Conservation (phyloP, 352 stramenopile genomes). For the Aphanomyces invadans region DNA sequence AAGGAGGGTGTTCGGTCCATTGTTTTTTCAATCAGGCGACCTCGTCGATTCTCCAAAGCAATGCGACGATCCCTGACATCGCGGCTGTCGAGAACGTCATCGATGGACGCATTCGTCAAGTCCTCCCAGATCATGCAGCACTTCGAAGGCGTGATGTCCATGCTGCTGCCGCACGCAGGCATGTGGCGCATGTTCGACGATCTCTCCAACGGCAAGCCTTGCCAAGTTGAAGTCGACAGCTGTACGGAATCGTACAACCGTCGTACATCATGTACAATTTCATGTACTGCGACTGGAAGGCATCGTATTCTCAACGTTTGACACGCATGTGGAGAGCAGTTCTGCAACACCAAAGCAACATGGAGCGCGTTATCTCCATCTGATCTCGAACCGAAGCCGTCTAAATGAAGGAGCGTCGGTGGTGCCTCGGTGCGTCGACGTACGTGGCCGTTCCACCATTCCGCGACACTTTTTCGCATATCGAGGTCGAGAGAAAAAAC, state of each 20-base stretch:
- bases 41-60: not conserved
- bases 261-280: no score
- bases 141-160: constrained; percentile 1
- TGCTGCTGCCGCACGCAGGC: not conserved
- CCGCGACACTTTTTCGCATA: no score
- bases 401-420: no score
- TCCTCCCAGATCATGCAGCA: not conserved
- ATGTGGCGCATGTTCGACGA: no score
- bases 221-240: not conserved
- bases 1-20: not conserved
- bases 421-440: no score
- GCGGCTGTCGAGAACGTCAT: constrained; percentile 5
- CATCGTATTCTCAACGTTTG: no score
- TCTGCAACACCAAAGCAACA: no score
- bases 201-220: no score
- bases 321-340: no score
- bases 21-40: not conserved
- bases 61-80: not conserved
- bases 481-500: not conserved
- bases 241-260: no score
- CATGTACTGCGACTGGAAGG: no score
- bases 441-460: no score
- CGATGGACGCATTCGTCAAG: not conserved
- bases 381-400: not conserved
- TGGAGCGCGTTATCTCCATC: not conserved